Percentiles rank a stretch among this genome's conserved stretches.
These are phyloP conservation scores for Colletotrichum musicola DNA, from an alignment of 2,329 filamentous ascomycete species.

Conservation along the genomic window DNA sequence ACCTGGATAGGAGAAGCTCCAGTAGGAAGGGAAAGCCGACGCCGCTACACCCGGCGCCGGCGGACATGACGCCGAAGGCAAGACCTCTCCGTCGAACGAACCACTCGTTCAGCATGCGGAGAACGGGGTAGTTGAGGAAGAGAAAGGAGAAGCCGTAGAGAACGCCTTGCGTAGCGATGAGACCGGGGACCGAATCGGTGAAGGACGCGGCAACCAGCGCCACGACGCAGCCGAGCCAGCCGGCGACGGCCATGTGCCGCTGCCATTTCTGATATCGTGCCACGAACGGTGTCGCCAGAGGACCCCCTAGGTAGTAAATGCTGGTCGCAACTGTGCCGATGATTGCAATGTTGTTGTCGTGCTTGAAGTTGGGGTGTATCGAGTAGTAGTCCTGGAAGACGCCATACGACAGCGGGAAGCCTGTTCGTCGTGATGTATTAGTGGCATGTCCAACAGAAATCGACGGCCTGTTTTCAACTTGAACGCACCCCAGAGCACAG, in stretches of 20 bases:
- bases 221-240: conserved; percentile 10
- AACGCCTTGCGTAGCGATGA: conserved; percentile 46
- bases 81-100: conserved; percentile 59
- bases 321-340: conserved; percentile 44
- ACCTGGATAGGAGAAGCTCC: conserved; percentile 53
- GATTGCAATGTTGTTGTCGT: conserved; percentile 42
- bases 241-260: conserved; percentile 22
- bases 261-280: conserved; percentile 41
- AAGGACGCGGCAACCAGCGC: conserved; percentile 40
- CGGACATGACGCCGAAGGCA: conserved; percentile 63
- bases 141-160: conserved; percentile 51
- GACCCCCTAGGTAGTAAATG: conserved; percentile 44
- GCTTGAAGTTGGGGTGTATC: conserved; percentile 41
- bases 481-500: conserved; percentile 12
- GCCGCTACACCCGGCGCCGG: conserved; percentile 61
- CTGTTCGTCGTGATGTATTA: conserved; percentile 15
- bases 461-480: rapidly evolving
- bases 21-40: conserved; percentile 61
- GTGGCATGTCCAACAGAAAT: too few relatives aligned
- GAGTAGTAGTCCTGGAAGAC: conserved; percentile 49
- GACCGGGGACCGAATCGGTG: conserved; percentile 37
- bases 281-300: conserved; percentile 41
- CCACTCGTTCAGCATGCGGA: conserved; percentile 59
- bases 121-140: conserved; percentile 54
- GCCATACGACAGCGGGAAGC: conserved; percentile 45